These are phyloP conservation scores for Lunularia cruciata DNA, from an alignment of 225 moss, liverwort and hornwort species.

Conservation along the genomic window DNA sequence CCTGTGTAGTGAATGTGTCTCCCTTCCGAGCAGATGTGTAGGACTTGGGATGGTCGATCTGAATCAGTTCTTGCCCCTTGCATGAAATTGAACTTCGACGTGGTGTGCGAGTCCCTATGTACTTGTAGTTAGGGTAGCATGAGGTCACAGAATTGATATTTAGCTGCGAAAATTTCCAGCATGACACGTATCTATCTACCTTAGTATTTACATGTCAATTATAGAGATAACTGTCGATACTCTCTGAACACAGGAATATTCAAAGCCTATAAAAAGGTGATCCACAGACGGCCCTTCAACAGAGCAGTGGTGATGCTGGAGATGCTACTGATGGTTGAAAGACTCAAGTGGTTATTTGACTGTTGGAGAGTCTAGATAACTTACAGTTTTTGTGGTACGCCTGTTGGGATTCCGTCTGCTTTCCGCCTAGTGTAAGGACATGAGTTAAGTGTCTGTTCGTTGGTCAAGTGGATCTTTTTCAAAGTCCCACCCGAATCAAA, in stretches of 20 bases:
- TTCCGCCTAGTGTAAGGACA: too few species aligned
- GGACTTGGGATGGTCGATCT: slow-evolving; percentile 31
- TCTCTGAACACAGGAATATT: slow-evolving; percentile 28
- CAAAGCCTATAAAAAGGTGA: slow-evolving; percentile 22
- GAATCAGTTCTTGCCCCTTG: slow-evolving; percentile 24
- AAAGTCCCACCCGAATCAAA: too few species aligned
- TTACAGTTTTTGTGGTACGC: too few species aligned
- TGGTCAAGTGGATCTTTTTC: too few species aligned
- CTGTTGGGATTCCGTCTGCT: too few species aligned
- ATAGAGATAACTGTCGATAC: slow-evolving; percentile 31
- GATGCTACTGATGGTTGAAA: too few species aligned
- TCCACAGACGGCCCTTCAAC: background rate
- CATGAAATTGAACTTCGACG: slow-evolving; percentile 23
- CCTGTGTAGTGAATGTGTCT: slow-evolving; percentile 25
- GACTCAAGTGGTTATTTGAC: too few species aligned
- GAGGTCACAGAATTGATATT: slow-evolving; percentile 31
- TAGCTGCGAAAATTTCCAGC: slow-evolving; percentile 20
- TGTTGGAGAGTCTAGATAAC: too few species aligned
- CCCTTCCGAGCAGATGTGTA: slow-evolving; percentile 22
- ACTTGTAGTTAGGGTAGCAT: slow-evolving; percentile 18
- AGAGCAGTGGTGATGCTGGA: too few species aligned
- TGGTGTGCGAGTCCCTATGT: slow-evolving; percentile 32
- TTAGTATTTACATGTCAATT: slow-evolving; percentile 24
- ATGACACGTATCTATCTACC: slow-evolving; percentile 21
- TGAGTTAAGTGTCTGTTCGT: too few species aligned